A percentile compares a stretch with the other conserved stretches of the same genome.
phyloP scores from a whole-genome alignment of 352 stramenopile species.

The Aphanomyces stellatus region DNA sequence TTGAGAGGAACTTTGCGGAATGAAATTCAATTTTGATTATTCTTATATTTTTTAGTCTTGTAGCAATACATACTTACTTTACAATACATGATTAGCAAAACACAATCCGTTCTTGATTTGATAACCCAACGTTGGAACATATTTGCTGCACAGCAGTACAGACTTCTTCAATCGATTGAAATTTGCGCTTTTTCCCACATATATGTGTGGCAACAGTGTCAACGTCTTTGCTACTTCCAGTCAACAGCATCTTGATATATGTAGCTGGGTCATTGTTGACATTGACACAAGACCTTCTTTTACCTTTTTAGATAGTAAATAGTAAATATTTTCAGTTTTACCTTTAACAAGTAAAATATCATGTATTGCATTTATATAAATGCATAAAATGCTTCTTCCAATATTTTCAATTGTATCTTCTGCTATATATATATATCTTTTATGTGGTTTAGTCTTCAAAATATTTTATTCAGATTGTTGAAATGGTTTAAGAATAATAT shows the following conservation, averaged over 20 bases:
- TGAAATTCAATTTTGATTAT: too few relatives aligned
- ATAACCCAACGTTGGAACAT: neutral
- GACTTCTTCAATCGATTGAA: neutral
- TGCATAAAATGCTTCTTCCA: neutral
- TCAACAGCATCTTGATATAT: neutral
- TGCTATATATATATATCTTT: neutral
- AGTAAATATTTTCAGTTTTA: neutral
- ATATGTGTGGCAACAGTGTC: neutral
- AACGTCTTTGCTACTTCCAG: neutral
- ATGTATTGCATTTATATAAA: neutral
- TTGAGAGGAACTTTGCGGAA: too few relatives aligned
- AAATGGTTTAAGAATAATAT: neutral
- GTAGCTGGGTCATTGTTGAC: neutral
- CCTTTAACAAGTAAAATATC: neutral
- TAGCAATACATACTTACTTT: too few relatives aligned
- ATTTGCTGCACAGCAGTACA: neutral
- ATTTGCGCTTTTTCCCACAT: neutral
- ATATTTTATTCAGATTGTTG: neutral
- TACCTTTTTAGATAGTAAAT: neutral
- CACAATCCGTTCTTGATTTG: neutral
- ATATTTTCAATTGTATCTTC: neutral
- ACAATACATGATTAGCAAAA: too few relatives aligned
- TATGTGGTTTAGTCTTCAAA: neutral
- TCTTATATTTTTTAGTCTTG: too few relatives aligned
- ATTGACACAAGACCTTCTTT: neutral